phyloP scores from a whole-genome alignment of 2,329 filamentous ascomycete genomes.

The Tolypocladium ovalisporum region DNA sequence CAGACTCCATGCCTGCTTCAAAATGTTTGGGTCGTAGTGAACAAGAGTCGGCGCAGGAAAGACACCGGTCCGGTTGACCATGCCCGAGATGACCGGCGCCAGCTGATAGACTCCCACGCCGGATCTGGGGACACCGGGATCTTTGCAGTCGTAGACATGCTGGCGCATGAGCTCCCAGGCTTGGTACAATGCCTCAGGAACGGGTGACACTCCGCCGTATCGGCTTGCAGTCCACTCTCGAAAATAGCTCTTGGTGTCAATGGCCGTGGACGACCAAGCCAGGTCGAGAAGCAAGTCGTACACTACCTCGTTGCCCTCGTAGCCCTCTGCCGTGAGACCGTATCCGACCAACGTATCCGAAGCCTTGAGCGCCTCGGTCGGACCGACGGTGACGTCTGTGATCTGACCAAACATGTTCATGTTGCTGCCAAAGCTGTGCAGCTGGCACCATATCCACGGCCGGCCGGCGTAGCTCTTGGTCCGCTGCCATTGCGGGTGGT shows the following conservation, averaged over 20 bases:
- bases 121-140: constrained; percentile 27
- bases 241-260: constrained; percentile 34
- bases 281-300: constrained; percentile 40
- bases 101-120: constrained; percentile 35
- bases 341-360: constrained; percentile 33
- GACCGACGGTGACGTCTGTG: constrained; percentile 33
- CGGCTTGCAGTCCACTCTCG: constrained; percentile 30
- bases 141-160: constrained; percentile 37
- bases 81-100: constrained; percentile 26
- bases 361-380: constrained; percentile 29
- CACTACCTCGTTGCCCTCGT: constrained; percentile 42
- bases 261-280: constrained; percentile 31
- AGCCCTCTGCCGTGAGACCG: constrained; percentile 36
- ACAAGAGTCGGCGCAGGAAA: constrained; percentile 25
- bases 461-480: constrained; percentile 39
- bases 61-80: constrained; percentile 27
- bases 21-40: constrained; percentile 25
- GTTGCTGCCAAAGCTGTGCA: constrained; percentile 39
- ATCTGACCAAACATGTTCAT: constrained; percentile 39
- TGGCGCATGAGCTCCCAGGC: constrained; percentile 35
- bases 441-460: constrained; percentile 42
- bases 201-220: constrained; percentile 19
- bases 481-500: constrained; percentile 36
- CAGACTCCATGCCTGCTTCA: constrained; percentile 27
- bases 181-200: constrained; percentile 22